phyloP scores from a whole-genome alignment of 202 grass and related monocot species.

The Brachypodium distachyon region DNA sequence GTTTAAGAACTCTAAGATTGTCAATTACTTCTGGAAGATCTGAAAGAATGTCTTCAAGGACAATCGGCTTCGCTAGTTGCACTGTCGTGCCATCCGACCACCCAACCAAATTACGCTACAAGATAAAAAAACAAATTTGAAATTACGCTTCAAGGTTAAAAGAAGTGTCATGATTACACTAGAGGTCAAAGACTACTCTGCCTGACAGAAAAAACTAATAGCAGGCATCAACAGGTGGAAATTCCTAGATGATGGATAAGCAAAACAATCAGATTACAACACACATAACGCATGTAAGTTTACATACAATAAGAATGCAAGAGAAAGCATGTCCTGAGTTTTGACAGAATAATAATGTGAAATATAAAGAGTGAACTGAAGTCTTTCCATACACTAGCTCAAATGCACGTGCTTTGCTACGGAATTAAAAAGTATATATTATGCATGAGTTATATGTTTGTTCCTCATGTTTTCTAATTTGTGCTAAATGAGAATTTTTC shows the following conservation, averaged over 20 bases:
- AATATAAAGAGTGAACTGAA: background rate
- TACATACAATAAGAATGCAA: background rate
- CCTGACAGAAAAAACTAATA: background rate
- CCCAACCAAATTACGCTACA: slow-evolving; percentile 77
- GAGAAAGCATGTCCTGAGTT: background rate
- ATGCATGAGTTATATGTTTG: too few species aligned
- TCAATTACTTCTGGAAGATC: slow-evolving; percentile 82
- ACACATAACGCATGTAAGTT: background rate
- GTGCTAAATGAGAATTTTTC: too few species aligned
- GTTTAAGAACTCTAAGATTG: slow-evolving; percentile 11
- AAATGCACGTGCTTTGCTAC: too few species aligned
- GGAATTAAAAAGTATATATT: too few species aligned
- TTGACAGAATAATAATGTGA: background rate
- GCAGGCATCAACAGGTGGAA: slow-evolving; percentile 3
- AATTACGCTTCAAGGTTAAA: slow-evolving; percentile 50
- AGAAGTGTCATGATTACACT: background rate
- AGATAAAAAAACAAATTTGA: slow-evolving; percentile 40
- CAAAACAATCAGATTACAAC: background rate
- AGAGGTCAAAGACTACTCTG: background rate
- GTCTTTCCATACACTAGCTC: background rate
- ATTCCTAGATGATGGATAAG: slow-evolving; percentile 3
- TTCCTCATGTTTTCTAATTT: too few species aligned
- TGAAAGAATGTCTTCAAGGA: slow-evolving; percentile 82
- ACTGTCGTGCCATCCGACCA: slow-evolving; percentile 41
- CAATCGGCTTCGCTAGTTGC: slow-evolving; percentile 61